phyloP scores from a whole-genome alignment of 176 grass and related monocot genomes.

The Thinopyrum elongatum region DNA sequence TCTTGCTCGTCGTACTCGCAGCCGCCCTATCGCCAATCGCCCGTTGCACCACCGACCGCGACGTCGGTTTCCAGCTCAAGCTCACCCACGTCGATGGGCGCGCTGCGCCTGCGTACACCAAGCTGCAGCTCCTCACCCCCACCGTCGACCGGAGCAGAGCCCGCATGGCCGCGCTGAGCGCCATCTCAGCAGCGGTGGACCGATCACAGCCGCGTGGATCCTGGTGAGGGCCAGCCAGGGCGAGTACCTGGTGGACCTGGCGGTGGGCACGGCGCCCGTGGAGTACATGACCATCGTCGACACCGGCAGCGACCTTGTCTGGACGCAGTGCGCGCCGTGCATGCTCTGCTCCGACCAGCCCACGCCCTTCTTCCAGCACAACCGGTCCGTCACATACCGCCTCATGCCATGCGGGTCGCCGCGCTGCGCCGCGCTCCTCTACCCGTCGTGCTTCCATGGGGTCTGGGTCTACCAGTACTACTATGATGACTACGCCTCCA shows the following conservation, averaged over 20 bases:
- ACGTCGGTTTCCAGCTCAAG: constrained; percentile 43
- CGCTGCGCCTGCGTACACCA: constrained; percentile 16
- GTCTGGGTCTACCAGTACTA: constrained; percentile 63
- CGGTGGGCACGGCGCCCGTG: constrained; percentile 59
- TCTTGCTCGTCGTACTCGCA: constrained; percentile 22
- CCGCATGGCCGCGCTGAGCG: constrained; percentile 41
- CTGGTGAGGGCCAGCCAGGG: constrained; percentile 46
- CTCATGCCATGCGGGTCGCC: constrained; percentile 27
- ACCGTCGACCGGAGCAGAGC: constrained; percentile 45
- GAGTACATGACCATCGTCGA: constrained; percentile 55
- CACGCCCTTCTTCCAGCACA: constrained; percentile 45
- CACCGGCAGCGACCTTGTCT: constrained; percentile 77
- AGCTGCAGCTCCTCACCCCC: constrained; percentile 41
- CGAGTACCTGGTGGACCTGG: constrained; percentile 72
- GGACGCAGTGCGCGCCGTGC: constrained; percentile 91
- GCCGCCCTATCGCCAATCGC: neutral
- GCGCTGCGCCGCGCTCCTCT: constrained; percentile 50
- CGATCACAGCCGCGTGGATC: constrained; percentile 27
- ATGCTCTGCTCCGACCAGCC: constrained; percentile 59
- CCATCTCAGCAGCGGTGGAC: constrained; percentile 17
- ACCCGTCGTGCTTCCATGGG: constrained; percentile 41
- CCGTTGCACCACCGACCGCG: neutral
- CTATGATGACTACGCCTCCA: constrained; percentile 61
- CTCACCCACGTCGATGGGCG: constrained; percentile 42
- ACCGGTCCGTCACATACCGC: constrained; percentile 40